A percentile compares a stretch with the other conserved stretches of the same genome.
Conservation (phyloP, 164 flowering plant species). For the Vitis riparia region DNA sequence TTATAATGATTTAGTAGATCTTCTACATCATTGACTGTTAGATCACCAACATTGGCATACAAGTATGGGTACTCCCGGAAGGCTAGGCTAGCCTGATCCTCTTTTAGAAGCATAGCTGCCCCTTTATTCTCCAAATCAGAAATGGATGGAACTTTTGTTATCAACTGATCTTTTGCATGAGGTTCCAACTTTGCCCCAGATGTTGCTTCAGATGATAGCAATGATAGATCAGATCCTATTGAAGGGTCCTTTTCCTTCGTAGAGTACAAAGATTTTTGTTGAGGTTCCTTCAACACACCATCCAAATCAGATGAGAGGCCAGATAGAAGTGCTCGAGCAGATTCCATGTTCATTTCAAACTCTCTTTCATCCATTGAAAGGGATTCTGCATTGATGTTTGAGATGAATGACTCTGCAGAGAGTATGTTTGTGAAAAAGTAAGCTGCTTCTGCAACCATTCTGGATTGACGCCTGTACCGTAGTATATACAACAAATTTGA, state of each 20-base stretch:
- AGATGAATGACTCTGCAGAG: slow-evolving; percentile 87
- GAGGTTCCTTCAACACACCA: slow-evolving; percentile 27
- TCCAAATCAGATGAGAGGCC: slow-evolving; percentile 54
- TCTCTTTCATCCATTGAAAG: slow-evolving; percentile 91
- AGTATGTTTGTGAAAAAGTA: slow-evolving; percentile 93
- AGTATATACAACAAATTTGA: slow-evolving; percentile 87
- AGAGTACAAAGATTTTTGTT: slow-evolving; percentile 22
- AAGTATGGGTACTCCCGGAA: slow-evolving; percentile 70
- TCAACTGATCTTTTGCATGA: slow-evolving; percentile 20
- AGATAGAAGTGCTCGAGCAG: slow-evolving; percentile 67
- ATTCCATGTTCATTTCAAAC: slow-evolving; percentile 80
- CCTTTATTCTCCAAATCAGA: slow-evolving; percentile 84
- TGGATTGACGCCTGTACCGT: slow-evolving; percentile 78
- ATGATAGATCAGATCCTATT: slow-evolving; percentile 6
- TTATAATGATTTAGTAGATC: slow-evolving; percentile 74
- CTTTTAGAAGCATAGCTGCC: slow-evolving; percentile 67
- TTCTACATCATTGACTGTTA: slow-evolving; percentile 76
- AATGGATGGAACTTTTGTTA: slow-evolving; percentile 51
- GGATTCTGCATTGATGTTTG: slow-evolving; percentile 74
- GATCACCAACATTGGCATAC: slow-evolving; percentile 72
- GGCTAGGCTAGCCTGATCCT: slow-evolving; percentile 38
- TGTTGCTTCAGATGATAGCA: slow-evolving; percentile 27
- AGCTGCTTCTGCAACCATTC: slow-evolving; percentile 83
- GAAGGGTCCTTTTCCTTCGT: slow-evolving; percentile 23
- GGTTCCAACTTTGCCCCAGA: slow-evolving; percentile 24